Evolutionary conservation across 495 filamentous ascomycete species (phyloP).

Genomic region (Annulohypoxylon stygium): DNA sequence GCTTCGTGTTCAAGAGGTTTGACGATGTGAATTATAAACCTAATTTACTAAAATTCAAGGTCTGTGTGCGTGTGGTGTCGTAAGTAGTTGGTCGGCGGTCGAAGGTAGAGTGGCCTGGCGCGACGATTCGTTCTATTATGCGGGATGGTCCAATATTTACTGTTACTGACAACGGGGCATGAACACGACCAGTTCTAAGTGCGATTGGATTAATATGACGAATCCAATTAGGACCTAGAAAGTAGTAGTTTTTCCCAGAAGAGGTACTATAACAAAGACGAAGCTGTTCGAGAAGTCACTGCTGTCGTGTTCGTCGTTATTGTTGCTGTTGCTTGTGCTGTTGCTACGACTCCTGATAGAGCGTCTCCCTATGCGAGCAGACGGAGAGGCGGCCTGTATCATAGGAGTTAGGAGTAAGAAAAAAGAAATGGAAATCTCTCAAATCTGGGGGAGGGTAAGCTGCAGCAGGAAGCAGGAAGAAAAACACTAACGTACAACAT

Average conservation of each 20-base stretch:
- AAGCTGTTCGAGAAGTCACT: slow-evolving; percentile 12
- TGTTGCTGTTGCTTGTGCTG: not conserved
- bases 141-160: slow-evolving; percentile 42
- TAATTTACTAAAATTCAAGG: slow-evolving; percentile 39
- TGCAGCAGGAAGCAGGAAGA: slow-evolving; percentile 18
- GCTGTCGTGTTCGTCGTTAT: not conserved
- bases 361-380: slow-evolving; percentile 28
- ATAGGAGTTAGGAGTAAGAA: slow-evolving; percentile 27
- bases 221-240: slow-evolving; percentile 30
- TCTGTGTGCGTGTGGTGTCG: slow-evolving; percentile 34
- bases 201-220: slow-evolving; percentile 26
- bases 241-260: slow-evolving; percentile 16
- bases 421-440: slow-evolving; percentile 31
- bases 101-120: slow-evolving; percentile 46
- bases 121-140: slow-evolving; percentile 41
- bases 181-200: slow-evolving; percentile 21
- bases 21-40: slow-evolving; percentile 47
- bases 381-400: slow-evolving; percentile 11
- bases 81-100: slow-evolving; percentile 35
- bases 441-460: slow-evolving; percentile 38
- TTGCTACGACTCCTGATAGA: slow-evolving; percentile 39
- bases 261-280: not conserved
- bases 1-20: slow-evolving; percentile 39
- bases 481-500: slow-evolving; percentile 36
- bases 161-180: slow-evolving; percentile 16